phyloP scores from a whole-genome alignment of 2,329 filamentous ascomycete genomes.

The Fusarium newnesense region DNA sequence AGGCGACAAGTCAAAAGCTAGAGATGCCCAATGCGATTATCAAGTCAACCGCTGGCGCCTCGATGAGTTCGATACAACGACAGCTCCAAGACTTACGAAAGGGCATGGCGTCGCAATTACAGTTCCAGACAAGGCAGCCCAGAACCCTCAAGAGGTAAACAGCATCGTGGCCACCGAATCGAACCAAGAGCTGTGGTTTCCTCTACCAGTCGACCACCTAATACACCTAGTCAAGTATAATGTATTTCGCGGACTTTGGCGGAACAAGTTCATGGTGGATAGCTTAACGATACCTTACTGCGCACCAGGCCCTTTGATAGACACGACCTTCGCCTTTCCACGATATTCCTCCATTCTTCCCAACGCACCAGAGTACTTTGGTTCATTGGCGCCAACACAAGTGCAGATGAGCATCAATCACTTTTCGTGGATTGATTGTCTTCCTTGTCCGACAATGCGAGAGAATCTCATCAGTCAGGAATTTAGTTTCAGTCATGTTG shows the following conservation, averaged over 20 bases:
- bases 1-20: background rate
- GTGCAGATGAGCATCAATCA: background rate
- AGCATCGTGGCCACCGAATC: rapidly evolving
- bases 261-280: background rate
- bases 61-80: background rate
- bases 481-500: background rate
- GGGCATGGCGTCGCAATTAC: rapidly evolving
- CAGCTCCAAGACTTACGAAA: rapidly evolving
- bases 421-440: background rate
- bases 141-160: background rate
- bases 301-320: background rate
- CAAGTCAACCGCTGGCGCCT: background rate
- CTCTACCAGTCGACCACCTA: background rate
- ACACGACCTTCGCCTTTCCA: background rate
- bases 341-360: background rate
- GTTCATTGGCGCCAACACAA: background rate
- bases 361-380: background rate
- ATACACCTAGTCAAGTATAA: background rate
- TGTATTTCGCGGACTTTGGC: background rate
- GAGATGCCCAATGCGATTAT: rapidly evolving
- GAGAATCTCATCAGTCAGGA: background rate
- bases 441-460: background rate
- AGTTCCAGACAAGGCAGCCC: rapidly evolving
- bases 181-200: background rate
- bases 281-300: background rate